phyloP scores from a whole-genome alignment of 257 asterid genomes.

The Solanum gracilifrons region DNA sequence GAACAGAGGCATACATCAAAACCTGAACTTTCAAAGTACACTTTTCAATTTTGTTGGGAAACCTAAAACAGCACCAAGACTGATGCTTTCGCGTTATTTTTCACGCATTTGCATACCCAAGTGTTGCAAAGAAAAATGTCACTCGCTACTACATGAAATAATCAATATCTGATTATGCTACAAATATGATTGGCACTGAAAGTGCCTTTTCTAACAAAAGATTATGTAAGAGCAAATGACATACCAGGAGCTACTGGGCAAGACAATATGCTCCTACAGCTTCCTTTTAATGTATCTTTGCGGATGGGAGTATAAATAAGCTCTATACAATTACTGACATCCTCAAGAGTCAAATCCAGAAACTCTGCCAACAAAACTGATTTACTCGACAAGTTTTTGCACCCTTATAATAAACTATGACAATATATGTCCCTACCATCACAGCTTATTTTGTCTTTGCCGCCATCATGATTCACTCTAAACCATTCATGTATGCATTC shows the following conservation, averaged over 20 bases:
- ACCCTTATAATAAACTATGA: neutral
- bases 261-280: constrained; percentile 43
- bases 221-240: constrained; percentile 1
- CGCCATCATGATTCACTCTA: constrained; percentile 49
- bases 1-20: neutral
- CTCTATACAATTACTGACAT: constrained; percentile 65
- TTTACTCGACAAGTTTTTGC: constrained; percentile 9
- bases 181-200: neutral
- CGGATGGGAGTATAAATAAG: constrained; percentile 78
- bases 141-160: neutral
- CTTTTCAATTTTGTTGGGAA: neutral
- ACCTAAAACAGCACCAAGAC: neutral
- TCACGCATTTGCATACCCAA: neutral
- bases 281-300: constrained; percentile 72
- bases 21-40: neutral
- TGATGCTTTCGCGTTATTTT: neutral
- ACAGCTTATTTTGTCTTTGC: constrained; percentile 45
- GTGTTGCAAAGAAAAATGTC: neutral
- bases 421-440: constrained; percentile 35
- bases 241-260: constrained; percentile 69
- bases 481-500: constrained; percentile 79
- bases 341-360: constrained; percentile 60
- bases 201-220: neutral
- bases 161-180: neutral
- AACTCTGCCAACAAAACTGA: constrained; percentile 34